A percentile compares a stretch with the other conserved stretches of the same genome.
phyloP scores from a whole-genome alignment of 768 basidiomycete species.

The Lactifluus hygrophoroides region DNA sequence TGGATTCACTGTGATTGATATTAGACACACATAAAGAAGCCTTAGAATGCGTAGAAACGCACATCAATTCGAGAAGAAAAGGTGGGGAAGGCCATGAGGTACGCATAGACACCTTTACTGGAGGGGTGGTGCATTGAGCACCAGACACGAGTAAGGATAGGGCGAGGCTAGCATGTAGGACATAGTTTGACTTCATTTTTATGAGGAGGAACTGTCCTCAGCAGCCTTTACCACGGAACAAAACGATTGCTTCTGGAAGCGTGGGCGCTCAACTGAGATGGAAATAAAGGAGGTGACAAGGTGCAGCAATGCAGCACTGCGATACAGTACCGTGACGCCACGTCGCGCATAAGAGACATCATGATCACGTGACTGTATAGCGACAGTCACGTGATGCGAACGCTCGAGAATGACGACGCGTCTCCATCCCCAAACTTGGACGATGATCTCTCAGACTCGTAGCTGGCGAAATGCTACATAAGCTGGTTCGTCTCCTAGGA shows the following conservation, averaged over 20 bases:
- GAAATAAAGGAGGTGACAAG: not conserved
- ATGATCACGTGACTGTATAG: no score
- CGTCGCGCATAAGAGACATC: no score
- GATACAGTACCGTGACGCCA: no score
- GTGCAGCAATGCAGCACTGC: no score
- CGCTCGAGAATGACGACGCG: no score
- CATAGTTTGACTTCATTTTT: slow-evolving; percentile 2
- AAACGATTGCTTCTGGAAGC: not conserved
- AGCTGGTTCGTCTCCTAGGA: no score
- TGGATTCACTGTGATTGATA: slow-evolving; percentile 58
- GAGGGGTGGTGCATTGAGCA: slow-evolving; percentile 20
- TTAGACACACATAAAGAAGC: not conserved
- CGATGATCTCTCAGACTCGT: no score
- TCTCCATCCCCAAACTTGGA: no score
- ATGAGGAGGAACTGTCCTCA: not conserved
- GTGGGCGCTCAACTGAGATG: not conserved
- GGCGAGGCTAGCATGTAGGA: not conserved
- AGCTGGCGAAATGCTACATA: no score
- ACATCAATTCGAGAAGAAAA: slow-evolving; percentile 17
- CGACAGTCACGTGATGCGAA: no score
- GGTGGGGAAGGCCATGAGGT: slow-evolving; percentile 31
- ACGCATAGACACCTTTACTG: slow-evolving; percentile 30
- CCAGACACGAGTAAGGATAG: slow-evolving; percentile 1
- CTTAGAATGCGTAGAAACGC: not conserved
- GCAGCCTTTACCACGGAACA: not conserved